Evolutionary conservation across 768 basidiomycete genomes (phyloP), one percentile per base, ranked within the genome.

Genomic region (Russula dissimulans): DNA sequence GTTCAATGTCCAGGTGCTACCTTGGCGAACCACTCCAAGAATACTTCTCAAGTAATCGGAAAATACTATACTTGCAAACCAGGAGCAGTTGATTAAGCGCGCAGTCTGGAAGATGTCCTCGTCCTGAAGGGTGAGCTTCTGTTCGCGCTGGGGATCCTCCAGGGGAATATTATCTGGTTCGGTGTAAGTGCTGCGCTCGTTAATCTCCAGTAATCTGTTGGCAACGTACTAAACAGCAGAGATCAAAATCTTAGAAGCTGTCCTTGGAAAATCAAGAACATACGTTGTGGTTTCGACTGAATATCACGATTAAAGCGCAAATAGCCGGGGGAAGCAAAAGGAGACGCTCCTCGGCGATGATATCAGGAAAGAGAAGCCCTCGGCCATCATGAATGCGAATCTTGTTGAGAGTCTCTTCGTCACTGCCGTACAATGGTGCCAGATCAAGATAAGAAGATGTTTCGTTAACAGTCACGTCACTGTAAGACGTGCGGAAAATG

Each of bases 361-460:
- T 75, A 59, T 93, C 91, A 1, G 85, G 86, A 63, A 77, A 73
- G 6, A 93, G 74, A 31, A 77, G 70, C 0, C 91, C 91, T 15
- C 79, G 78, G 6, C 91, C 91, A 63, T 85, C 75, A 53, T 78
- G 77, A 48, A 78, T 58, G 32, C 82, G 75, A 59, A 87, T 77
- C 68, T 77, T 74, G 65, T 86, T 71, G 68, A 87, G 84, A 15
- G 74, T 79, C 15, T 71, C 75, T 65, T 86, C 79, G 64, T 83
- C 81, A 60, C 87, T 81, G 0, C 92, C 92, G 67, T 95, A 95
- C 31, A 95, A 73, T 3, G 89, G 89, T 3, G 84, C 81, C 1
- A 95, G 79, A 67, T 95, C 92, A 54, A 93, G 84, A 67, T 95
- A 95, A 11, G 88, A 86, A 0, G 88, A 89, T 1, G 92, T 92